Base-by-base conservation (phyloP, 75 land plant species). In the Cupressus sempervirens region DNA sequence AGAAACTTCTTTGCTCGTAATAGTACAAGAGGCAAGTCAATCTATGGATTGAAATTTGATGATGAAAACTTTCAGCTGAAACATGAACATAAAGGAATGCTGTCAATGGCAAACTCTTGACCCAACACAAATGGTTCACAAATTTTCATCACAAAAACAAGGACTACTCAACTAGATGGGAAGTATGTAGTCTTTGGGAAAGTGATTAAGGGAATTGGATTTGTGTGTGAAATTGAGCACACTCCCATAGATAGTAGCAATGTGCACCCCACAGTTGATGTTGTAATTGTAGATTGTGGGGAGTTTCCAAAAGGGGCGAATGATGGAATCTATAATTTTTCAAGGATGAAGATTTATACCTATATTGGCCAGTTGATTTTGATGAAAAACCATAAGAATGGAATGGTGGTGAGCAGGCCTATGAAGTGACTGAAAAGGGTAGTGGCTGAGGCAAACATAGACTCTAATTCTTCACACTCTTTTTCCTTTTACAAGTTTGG, bases 181-280 rank as follows among this genome's bases (percentile, higher is more conserved):
- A 98, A 95, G 83, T 98, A 98, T 93, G 96, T 98, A 81, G 97
- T 98, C 13, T 98, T 98, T 93, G 99, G 99, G 73, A 98, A 91
- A 84, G 96, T 98, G 0, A 34, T 96, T 1, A 98, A 98, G 90
- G 99, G 95, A 50, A 93, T 97, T 94, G 99, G 99, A 30, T 95
- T 97, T 34, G 94, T 97, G 56, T 94, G 99, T 29, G 89, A 91
- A 50, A 88, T 94, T 84, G 99, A 97, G 89, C 98, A 95, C 84
- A 84, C 93, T 34, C 89, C 87, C 3, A 88, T 87, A 38, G 94
- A 86, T 76, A 88, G 91, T 13, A 83, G 48, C 84, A 83, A 36
- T 84, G 95, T 94, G 79, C 80, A 79, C 53, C 99, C 99, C 16
- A 40, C 87, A 65, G 81, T 85, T 35, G 96, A 95, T 88, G 93